Percentiles rank a stretch among this genome's conserved stretches.
Conservation (phyloP, 2,329 filamentous ascomycete species). For the Talaromyces amestolkiae region DNA sequence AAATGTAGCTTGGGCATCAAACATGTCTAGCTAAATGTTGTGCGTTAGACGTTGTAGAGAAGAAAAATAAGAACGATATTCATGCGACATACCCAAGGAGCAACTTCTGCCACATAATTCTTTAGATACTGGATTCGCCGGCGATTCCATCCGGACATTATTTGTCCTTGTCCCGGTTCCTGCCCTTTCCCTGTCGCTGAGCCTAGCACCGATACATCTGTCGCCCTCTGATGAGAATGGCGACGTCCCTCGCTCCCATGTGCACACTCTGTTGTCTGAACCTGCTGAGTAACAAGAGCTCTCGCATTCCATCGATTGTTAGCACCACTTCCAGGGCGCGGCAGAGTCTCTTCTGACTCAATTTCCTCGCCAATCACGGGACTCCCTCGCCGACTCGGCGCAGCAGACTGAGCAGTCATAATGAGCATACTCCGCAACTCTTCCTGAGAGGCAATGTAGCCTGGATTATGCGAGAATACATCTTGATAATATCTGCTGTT, state of each 20-base stretch:
- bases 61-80: neutral
- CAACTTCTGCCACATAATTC: slow-evolving; percentile 54
- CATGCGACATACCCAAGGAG: slow-evolving; percentile 42
- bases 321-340: neutral
- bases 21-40: slow-evolving; percentile 51
- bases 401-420: slow-evolving; percentile 45
- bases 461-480: slow-evolving; percentile 39
- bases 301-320: neutral
- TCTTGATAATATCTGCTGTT: slow-evolving; percentile 19
- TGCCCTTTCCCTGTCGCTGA: slow-evolving; percentile 23
- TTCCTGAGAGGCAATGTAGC: slow-evolving; percentile 47
- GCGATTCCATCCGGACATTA: neutral
- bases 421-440: slow-evolving; percentile 47
- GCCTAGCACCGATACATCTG: neutral
- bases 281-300: neutral
- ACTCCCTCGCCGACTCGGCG: slow-evolving; percentile 41
- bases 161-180: neutral
- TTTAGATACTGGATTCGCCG: slow-evolving; percentile 39
- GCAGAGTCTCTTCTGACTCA: neutral
- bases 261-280: neutral
- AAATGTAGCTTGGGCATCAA: slow-evolving; percentile 54
- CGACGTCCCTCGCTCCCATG: neutral
- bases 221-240: neutral
- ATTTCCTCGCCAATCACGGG: slow-evolving; percentile 26
- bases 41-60: neutral